A percentile compares a stretch with the other conserved stretches of the same genome.
Conservation (phyloP, 352 stramenopile species). For the Chrysophaeum taylorii region DNA sequence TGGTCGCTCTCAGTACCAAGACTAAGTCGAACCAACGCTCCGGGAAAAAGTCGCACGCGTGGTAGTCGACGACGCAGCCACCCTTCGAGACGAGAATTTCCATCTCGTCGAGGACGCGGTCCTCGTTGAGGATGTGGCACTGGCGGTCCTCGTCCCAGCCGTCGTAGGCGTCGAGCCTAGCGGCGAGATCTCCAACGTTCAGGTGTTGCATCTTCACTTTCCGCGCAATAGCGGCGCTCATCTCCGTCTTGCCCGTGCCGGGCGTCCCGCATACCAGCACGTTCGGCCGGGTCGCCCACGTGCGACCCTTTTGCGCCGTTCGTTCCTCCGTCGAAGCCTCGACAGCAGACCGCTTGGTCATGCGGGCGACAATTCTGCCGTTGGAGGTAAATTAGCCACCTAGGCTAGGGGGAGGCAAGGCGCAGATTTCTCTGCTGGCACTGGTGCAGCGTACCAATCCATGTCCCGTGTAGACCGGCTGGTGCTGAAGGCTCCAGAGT, state of each 20-base stretch:
- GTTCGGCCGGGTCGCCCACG: slow-evolving; percentile 62
- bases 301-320: no score
- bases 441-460: no score
- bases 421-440: no score
- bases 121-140: slow-evolving; percentile 89
- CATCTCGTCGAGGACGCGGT: slow-evolving; percentile 88
- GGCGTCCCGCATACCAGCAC: slow-evolving; percentile 95
- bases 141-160: slow-evolving; percentile 81
- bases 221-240: slow-evolving; percentile 70
- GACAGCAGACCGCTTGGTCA: no score
- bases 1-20: slow-evolving; percentile 66
- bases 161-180: slow-evolving; percentile 49
- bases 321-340: no score
- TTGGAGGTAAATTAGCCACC: no score
- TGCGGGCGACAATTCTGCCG: no score
- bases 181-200: slow-evolving; percentile 83
- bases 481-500: no score
- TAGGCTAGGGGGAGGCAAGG: no score
- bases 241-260: slow-evolving; percentile 77
- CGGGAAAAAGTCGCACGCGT: slow-evolving; percentile 93
- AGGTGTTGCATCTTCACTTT: slow-evolving; percentile 65
- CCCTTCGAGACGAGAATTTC: slow-evolving; percentile 72
- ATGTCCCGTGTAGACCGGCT: no score
- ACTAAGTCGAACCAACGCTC: slow-evolving; percentile 91
- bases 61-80: slow-evolving; percentile 86